Percentiles rank a stretch among this genome's conserved stretches.
Evolutionary conservation across 345 rosid genomes (phyloP).

Genomic region (Lenwebbia sp.): DNA sequence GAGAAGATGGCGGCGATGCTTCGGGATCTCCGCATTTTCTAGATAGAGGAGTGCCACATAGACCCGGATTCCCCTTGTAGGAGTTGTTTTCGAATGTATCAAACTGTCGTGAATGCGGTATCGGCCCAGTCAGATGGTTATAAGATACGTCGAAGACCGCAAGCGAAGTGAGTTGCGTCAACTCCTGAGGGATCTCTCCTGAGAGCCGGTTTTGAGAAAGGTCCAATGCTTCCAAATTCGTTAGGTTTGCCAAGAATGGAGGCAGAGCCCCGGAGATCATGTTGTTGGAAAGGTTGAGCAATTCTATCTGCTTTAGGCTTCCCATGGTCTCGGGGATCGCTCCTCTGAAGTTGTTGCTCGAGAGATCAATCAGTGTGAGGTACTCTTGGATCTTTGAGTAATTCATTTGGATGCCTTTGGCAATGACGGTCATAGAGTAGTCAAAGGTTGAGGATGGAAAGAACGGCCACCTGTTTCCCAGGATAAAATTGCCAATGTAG

Average conservation of each 20-base stretch:
- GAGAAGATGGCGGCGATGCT: not conserved
- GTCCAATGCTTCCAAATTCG: too few species aligned
- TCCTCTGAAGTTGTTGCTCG: too few species aligned
- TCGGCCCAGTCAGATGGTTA: conserved; percentile 8
- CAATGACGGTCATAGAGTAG: not conserved
- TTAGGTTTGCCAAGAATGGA: too few species aligned
- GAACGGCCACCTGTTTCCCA: not conserved
- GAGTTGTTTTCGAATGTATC: not conserved
- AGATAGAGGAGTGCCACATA: not conserved
- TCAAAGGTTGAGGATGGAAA: not conserved
- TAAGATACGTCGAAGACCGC: conserved; percentile 6
- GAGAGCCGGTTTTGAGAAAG: not conserved
- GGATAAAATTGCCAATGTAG: not conserved
- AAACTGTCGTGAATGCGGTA: not conserved
- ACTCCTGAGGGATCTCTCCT: not conserved
- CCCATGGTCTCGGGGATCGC: not conserved
- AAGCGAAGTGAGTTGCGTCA: not conserved
- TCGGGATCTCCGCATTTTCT: not conserved
- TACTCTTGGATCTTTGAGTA: not conserved
- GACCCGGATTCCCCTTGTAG: not conserved
- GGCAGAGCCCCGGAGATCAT: not conserved
- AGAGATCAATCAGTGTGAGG: not conserved
- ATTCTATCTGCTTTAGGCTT: not conserved
- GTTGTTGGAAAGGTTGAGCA: not conserved
- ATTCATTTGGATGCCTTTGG: not conserved